phyloP scores from a whole-genome alignment of 2,329 filamentous ascomycete species.

The Penicillium sp. region DNA sequence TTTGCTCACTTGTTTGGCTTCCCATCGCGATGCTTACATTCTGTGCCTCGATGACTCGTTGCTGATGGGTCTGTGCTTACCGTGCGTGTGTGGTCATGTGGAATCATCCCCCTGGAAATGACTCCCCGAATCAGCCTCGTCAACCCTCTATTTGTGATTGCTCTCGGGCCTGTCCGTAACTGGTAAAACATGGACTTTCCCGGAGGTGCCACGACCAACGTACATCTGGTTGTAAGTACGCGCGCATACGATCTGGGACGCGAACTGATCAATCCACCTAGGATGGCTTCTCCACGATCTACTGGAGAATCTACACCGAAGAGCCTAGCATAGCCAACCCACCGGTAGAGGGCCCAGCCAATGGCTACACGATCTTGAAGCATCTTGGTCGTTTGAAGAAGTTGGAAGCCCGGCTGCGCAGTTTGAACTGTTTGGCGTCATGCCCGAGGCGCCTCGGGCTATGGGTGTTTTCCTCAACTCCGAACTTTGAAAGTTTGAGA shows the following conservation, averaged over 20 bases:
- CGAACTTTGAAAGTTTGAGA: constrained; percentile 36
- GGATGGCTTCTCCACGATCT: constrained; percentile 44
- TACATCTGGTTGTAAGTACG: constrained; percentile 41
- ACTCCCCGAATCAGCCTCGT: constrained; percentile 26
- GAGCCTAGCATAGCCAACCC: constrained; percentile 31
- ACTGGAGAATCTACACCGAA: constrained; percentile 45
- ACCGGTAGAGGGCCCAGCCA: constrained; percentile 33
- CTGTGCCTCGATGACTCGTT: constrained; percentile 6
- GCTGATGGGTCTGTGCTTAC: constrained; percentile 20
- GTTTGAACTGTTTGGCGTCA: constrained; percentile 38
- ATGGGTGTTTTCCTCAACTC: constrained; percentile 42
- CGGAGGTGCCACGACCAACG: constrained; percentile 42
- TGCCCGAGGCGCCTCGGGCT: constrained; percentile 39
- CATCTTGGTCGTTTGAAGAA: constrained; percentile 42
- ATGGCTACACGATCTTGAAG: constrained; percentile 38
- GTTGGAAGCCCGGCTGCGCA: constrained; percentile 37
- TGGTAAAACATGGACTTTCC: constrained; percentile 45
- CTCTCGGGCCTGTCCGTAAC: constrained; percentile 27
- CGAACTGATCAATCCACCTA: constrained; percentile 26
- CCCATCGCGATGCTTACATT: constrained; percentile 1
- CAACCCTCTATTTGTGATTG: constrained; percentile 27
- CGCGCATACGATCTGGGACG: neutral
- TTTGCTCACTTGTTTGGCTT: constrained; percentile 7
- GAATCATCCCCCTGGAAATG: constrained; percentile 33
- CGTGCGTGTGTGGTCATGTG: constrained; percentile 21